Evolutionary conservation across 2,329 filamentous ascomycete genomes (phyloP), one percentile per base, ranked within the genome.

Genomic region (Diplodia seriata): DNA sequence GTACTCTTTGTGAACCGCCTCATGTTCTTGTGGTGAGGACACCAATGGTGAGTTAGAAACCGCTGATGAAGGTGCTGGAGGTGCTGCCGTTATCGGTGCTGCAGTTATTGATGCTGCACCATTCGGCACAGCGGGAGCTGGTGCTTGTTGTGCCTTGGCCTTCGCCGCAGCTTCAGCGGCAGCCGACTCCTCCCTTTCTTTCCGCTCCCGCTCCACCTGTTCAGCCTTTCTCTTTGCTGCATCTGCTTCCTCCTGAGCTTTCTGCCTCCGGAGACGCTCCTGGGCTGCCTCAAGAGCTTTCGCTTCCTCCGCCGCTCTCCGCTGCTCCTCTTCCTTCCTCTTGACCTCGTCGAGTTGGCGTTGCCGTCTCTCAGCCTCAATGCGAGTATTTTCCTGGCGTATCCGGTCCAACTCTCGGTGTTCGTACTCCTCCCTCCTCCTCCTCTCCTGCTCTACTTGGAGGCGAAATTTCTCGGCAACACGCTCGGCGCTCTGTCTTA

Each of bases 401-500:
- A 85, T 71, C 12, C 74, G 74, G 68, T 82, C 80, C 59, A 81
- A 70, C 29, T 76, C 77, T n/a, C 73, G 71, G 64, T 73, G 73
- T 69, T 80, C 76, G 14, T 75, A 75, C 23, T 79, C 77, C 33
- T 78, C 77, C 31, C 73, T 73, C 65, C 74, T 72, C 33, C 73
- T 69, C 14, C 74, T 71, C 68, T 77, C 73, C 31, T 75, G 73
- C 69, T 81, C 76, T 49, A 80, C 73, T 75, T 84, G 79, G 8
- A 83, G 70, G 23, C 80, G 75, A 68, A 86, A 78, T n/a, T 81
- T 79, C 50, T 85, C 78, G n/a, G 86, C 72, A 20, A 83, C 84
- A 23, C 83, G 80, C 73, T 87, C 83, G 3, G 87, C 87, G 61
- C 84, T 82, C 64, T 82, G 79, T 55, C 83, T 84, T 12, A 94